Percentiles rank a stretch among this genome's conserved stretches.
Evolutionary conservation across 305 asterid species (phyloP).

Genomic region (Solanum chacoense): DNA sequence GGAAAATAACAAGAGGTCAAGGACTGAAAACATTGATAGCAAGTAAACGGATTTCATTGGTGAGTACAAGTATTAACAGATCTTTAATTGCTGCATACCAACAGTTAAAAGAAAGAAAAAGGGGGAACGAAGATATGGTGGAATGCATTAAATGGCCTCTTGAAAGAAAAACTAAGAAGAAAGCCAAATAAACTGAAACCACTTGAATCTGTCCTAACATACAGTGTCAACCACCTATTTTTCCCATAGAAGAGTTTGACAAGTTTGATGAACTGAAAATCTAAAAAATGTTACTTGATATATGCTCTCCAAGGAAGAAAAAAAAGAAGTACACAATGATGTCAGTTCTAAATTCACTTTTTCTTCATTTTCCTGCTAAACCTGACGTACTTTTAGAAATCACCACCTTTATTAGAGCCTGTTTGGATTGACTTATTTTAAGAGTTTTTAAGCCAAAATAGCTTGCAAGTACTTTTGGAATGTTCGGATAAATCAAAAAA

Average conservation of each 20-base stretch:
- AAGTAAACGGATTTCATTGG: neutral
- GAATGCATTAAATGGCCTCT: neutral
- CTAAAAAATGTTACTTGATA: neutral
- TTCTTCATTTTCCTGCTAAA: neutral
- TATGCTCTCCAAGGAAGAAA: neutral
- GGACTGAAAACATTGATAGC: neutral
- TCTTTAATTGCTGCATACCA: neutral
- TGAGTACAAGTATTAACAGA: neutral
- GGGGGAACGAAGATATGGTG: neutral
- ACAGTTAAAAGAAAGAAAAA: neutral
- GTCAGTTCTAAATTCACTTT: neutral
- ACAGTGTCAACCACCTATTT: neutral
- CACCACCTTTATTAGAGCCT: neutral
- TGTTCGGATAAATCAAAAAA: neutral
- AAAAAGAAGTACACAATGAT: too few relatives aligned
- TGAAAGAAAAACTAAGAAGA: neutral
- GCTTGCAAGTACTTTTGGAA: neutral
- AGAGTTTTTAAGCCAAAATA: neutral
- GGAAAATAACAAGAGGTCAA: neutral
- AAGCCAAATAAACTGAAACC: neutral
- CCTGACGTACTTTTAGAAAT: neutral
- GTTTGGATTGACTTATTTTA: neutral
- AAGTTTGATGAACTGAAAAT: neutral
- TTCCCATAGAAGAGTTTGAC: neutral
- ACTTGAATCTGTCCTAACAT: neutral